phyloP scores from a whole-genome alignment of 176 grass and related monocot species.

The Carex kokanica region DNA sequence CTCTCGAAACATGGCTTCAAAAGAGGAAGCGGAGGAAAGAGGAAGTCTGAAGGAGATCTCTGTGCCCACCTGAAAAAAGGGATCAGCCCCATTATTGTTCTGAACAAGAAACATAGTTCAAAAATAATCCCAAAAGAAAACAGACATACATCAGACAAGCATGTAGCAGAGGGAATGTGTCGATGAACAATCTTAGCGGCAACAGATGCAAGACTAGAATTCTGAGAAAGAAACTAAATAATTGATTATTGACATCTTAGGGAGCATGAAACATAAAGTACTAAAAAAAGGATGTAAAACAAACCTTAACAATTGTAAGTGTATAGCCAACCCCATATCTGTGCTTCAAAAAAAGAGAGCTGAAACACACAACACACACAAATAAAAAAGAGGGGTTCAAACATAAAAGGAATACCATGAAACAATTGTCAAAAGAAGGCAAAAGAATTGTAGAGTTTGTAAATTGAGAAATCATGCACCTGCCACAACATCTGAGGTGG shows the following conservation, averaged over 20 bases:
- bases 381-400: not conserved
- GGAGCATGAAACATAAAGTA: not conserved
- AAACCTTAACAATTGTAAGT: slow-evolving; percentile 48
- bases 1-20: slow-evolving; percentile 47
- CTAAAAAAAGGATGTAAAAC: slow-evolving; percentile 17
- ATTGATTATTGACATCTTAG: not conserved
- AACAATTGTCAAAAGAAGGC: slow-evolving; percentile 9
- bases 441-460: not conserved
- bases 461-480: slow-evolving; percentile 22
- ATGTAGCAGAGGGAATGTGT: slow-evolving; percentile 42
- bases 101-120: not conserved
- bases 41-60: slow-evolving; percentile 50
- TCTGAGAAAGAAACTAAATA: slow-evolving; percentile 22
- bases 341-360: slow-evolving; percentile 52
- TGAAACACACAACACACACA: slow-evolving; percentile 2
- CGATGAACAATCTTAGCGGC: slow-evolving; percentile 41
- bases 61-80: slow-evolving; percentile 42
- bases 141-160: slow-evolving; percentile 39
- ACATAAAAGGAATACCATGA: not conserved
- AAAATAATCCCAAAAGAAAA: not conserved
- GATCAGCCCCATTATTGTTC: slow-evolving; percentile 11
- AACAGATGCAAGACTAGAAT: slow-evolving; percentile 28
- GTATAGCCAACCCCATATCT: slow-evolving; percentile 49
- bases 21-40: slow-evolving; percentile 40
- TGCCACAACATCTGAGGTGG: slow-evolving; percentile 46